These are phyloP conservation scores for Mycena sp. DNA, from an alignment of 1,284 basidiomycete genomes.

Conservation along the genomic window DNA sequence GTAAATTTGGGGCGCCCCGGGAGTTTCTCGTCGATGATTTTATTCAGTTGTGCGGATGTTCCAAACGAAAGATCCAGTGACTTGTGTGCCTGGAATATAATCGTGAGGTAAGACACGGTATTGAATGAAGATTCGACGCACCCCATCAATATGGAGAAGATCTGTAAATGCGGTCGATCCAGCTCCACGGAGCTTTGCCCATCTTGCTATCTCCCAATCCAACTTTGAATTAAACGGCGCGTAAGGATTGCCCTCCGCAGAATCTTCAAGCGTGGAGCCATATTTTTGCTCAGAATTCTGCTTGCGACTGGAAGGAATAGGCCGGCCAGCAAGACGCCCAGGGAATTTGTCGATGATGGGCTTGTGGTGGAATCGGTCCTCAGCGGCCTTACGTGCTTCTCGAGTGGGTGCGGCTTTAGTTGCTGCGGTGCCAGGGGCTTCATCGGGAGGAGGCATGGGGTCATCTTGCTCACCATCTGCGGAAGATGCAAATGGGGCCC, in stretches of 20 bases:
- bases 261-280: neutral
- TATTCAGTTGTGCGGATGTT: slow-evolving; percentile 40
- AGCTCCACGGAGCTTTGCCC: slow-evolving; percentile 20
- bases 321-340: neutral
- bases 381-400: neutral
- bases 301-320: neutral
- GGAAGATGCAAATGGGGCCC: no score
- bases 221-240: slow-evolving; percentile 16
- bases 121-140: neutral
- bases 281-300: slow-evolving; percentile 1
- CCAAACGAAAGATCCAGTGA: slow-evolving; percentile 41
- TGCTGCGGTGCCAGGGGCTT: neutral
- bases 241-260: neutral
- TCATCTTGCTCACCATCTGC: neutral
- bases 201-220: slow-evolving; percentile 22
- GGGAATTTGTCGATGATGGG: slow-evolving; percentile 8
- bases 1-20: slow-evolving; percentile 30
- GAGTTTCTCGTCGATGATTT: slow-evolving; percentile 39
- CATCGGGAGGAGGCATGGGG: neutral
- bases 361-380: slow-evolving; percentile 15
- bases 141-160: slow-evolving; percentile 21
- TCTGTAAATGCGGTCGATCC: slow-evolving; percentile 25
- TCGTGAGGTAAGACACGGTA: neutral
- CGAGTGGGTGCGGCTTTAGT: neutral
- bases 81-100: slow-evolving; percentile 13